Percentiles rank a stretch among this genome's conserved stretches.
Evolutionary conservation across 1,139 yeast genomes (phyloP).

Genomic region (Yamadazyma dendronema): DNA sequence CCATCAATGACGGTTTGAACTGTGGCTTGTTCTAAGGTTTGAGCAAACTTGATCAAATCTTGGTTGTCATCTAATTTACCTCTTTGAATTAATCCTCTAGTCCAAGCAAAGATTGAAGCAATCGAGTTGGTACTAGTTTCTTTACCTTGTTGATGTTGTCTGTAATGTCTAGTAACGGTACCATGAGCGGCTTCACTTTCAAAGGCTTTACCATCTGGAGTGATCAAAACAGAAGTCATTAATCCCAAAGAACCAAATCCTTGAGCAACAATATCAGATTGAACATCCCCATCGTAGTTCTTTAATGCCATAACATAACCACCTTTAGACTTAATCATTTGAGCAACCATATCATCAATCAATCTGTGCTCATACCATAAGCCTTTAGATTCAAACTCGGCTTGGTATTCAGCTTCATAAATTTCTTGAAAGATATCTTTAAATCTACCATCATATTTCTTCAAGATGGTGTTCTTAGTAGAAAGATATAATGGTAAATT

Average conservation of each 20-base stretch:
- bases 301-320: slow-evolving; percentile 94
- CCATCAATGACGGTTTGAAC: slow-evolving; percentile 85
- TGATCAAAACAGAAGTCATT: slow-evolving; percentile 91
- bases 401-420: slow-evolving; percentile 68
- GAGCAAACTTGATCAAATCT: slow-evolving; percentile 77
- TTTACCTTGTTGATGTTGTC: slow-evolving; percentile 93
- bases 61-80: slow-evolving; percentile 86
- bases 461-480: slow-evolving; percentile 91
- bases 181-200: slow-evolving; percentile 98
- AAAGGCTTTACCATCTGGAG: slow-evolving; percentile 94
- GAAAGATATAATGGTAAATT: slow-evolving; percentile 78
- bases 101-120: slow-evolving; percentile 98
- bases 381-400: slow-evolving; percentile 68
- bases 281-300: slow-evolving; percentile 97
- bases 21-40: slow-evolving; percentile 75
- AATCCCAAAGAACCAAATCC: slow-evolving; percentile 95
- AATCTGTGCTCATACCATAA: slow-evolving; percentile 96
- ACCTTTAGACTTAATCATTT: slow-evolving; percentile 93
- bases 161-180: slow-evolving; percentile 93
- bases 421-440: slow-evolving; percentile 87
- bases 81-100: slow-evolving; percentile 88
- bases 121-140: slow-evolving; percentile 98
- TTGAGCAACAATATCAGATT: slow-evolving; percentile 95
- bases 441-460: slow-evolving; percentile 90
- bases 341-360: slow-evolving; percentile 98